Base-by-base conservation (phyloP, 106 monocot genomes). In the Triglochin maritima region DNA sequence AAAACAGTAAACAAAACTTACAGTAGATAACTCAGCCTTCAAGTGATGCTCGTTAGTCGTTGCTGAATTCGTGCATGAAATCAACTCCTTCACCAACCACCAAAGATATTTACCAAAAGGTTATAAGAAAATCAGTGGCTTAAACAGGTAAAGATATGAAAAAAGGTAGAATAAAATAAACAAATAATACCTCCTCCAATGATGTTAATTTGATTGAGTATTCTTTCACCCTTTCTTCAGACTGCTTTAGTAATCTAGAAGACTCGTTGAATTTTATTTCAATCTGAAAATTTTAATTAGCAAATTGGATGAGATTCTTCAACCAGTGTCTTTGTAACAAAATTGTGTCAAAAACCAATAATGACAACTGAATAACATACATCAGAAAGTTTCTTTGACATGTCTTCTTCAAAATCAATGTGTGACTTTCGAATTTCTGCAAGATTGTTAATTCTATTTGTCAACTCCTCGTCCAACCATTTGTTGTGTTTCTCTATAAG, bases 401-500 rank as follows among this genome's bases (percentile, higher is more conserved):
- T 72, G 42, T 82, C 78, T 44, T 80, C 78, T 71, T 92, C 98
- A 67, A 78, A 61, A 47, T 92, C 79, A 79, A 86, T 89, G 47
- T 86, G 86, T 17, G 47, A 68, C 72, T 72, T 91, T 43, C 86
- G 91, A 68, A 86, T 57, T 61, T 89, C 91, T 74, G 81, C 61
- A 70, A 98, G 74, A 67, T 46, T 81, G 65, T 88, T 82, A 64
- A 82, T 75, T 77, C 89, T 98, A 46, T 71, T 76, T 54, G 70
- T 81, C 55, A 98, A 67, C 77, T 98, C 88, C 46, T 98, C 98
- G 67, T 98, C 84, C 54, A 98, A 86, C 98, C 98, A 98, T 59
- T 51, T 55, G 66, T 98, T 98, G 62, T 98, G 98, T 54, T 88
- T 88, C 64, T 82, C 80, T 45, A 98, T 78, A 17, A 98, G 69